Conservation (phyloP, 805 yeast species). For the Metschnikowia sp. region DNA sequence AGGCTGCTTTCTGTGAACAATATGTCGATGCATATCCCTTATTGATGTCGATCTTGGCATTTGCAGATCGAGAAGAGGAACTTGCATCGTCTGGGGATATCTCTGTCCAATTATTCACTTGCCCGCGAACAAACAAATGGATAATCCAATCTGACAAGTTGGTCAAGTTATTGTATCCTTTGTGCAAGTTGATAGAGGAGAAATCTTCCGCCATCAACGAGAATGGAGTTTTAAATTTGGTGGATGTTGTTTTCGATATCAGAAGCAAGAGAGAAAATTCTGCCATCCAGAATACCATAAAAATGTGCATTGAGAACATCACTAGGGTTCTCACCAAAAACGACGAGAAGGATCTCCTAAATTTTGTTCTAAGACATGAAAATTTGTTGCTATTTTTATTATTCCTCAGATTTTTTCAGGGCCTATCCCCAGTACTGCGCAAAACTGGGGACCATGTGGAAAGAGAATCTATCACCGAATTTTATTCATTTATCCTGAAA, state of each 20-base stretch:
- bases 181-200: slow-evolving; percentile 40
- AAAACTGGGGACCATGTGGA: slow-evolving; percentile 69
- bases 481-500: slow-evolving; percentile 47
- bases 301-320: slow-evolving; percentile 30
- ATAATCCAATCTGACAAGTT: slow-evolving; percentile 19
- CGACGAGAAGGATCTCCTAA: slow-evolving; percentile 16
- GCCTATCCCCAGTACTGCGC: slow-evolving; percentile 52
- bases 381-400: slow-evolving; percentile 41
- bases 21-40: slow-evolving; percentile 53
- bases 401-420: slow-evolving; percentile 55
- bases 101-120: slow-evolving; percentile 40
- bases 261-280: slow-evolving; percentile 17
- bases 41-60: slow-evolving; percentile 45
- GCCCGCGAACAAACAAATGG: slow-evolving; percentile 37
- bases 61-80: slow-evolving; percentile 49
- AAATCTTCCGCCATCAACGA: slow-evolving; percentile 38
- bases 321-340: slow-evolving; percentile 25
- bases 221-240: slow-evolving; percentile 30
- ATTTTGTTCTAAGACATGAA: slow-evolving; percentile 28
- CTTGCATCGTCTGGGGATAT: slow-evolving; percentile 32
- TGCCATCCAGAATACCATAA: slow-evolving; percentile 29
- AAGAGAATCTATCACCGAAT: slow-evolving; percentile 47
- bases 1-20: slow-evolving; percentile 49
- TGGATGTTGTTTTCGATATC: slow-evolving; percentile 20
- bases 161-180: slow-evolving; percentile 46